Conservation (phyloP, 176 grass and related monocot species). For the Juncus effusus region DNA sequence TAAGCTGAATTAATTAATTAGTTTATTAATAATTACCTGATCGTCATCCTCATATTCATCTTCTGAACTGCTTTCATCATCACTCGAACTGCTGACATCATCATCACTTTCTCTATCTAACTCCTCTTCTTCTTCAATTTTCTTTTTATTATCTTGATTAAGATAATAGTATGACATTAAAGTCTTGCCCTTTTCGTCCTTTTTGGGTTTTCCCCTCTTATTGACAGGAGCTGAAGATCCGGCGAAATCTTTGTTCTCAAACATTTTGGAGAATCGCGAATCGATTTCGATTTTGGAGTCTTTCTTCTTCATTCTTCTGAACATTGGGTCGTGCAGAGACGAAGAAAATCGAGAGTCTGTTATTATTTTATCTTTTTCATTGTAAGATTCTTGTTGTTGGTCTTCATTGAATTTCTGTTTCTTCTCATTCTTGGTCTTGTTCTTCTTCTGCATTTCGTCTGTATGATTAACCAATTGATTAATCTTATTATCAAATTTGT, state of each 20-base stretch:
- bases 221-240: constrained; percentile 53
- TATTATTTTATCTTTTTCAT: constrained; percentile 34
- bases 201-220: constrained; percentile 58
- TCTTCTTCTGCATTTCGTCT: constrained; percentile 35
- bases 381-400: neutral
- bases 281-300: constrained; percentile 71
- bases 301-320: constrained; percentile 66
- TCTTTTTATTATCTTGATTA: constrained; percentile 40
- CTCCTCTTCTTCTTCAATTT: constrained; percentile 19
- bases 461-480: neutral
- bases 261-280: constrained; percentile 62
- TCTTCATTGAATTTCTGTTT: neutral
- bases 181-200: constrained; percentile 38
- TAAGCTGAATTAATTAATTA: neutral
- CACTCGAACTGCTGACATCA: constrained; percentile 20
- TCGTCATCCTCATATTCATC: constrained; percentile 39
- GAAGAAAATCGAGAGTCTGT: constrained; percentile 57
- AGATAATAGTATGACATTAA: constrained; percentile 74
- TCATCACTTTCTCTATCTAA: constrained; percentile 27
- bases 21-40: constrained; percentile 36
- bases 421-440: constrained; percentile 6
- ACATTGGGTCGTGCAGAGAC: constrained; percentile 52
- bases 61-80: constrained; percentile 38
- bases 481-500: neutral
- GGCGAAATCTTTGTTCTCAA: constrained; percentile 57